Conservation (phyloP, 2,329 filamentous ascomycete species). For the Leptosphaerulina australis region DNA sequence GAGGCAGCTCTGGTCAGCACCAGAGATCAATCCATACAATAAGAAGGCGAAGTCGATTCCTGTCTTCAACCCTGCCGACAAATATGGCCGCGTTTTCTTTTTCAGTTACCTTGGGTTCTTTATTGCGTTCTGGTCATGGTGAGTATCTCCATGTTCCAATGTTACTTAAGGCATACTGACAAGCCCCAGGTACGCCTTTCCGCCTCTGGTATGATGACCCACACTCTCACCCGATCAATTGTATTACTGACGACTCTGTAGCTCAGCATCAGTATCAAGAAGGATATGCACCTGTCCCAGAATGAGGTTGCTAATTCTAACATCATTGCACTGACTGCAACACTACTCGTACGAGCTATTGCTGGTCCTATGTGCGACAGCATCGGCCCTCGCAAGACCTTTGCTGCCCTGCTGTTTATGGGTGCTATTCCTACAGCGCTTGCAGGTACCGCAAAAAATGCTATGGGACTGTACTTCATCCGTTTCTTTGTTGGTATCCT, state of each 20-base stretch:
- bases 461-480: conserved; percentile 70
- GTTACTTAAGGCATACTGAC: conserved; percentile 28
- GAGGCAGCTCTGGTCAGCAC: conserved; percentile 54
- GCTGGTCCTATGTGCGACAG: conserved; percentile 85
- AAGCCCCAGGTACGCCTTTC: conserved; percentile 76
- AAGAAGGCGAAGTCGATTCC: conserved; percentile 82
- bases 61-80: conserved; percentile 75
- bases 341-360: conserved; percentile 74
- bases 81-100: conserved; percentile 87
- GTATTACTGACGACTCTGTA: conserved; percentile 52
- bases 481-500: conserved; percentile 84
- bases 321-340: conserved; percentile 72
- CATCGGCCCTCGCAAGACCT: conserved; percentile 80
- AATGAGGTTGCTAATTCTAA: conserved; percentile 85
- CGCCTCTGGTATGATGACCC: conserved; percentile 67
- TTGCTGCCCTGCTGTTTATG: conserved; percentile 75
- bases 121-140: conserved; percentile 85
- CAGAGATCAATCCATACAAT: conserved; percentile 83
- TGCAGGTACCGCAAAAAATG: conserved; percentile 74
- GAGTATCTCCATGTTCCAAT: conserved; percentile 29
- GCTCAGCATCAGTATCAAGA: conserved; percentile 68
- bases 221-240: conserved; percentile 8
- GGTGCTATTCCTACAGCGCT: conserved; percentile 83
- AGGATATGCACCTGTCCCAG: conserved; percentile 74
- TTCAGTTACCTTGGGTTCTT: conserved; percentile 89